Conservation (phyloP, 129 eudicot genomes). For the Centaurea solstitialis region DNA sequence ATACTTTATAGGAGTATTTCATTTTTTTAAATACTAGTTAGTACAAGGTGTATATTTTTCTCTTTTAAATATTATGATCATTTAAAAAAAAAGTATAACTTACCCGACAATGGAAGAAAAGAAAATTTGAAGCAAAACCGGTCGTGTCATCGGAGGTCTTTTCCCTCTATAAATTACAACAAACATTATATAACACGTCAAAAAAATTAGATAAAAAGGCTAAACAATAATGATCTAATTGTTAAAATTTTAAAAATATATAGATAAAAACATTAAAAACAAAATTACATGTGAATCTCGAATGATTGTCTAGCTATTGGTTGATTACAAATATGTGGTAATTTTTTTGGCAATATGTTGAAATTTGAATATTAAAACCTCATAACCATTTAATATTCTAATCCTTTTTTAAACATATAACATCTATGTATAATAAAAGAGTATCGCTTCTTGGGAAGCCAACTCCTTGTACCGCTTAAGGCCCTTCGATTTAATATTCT, state of each 20-base stretch:
- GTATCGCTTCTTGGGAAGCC: too few relatives aligned
- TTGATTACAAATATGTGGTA: not conserved
- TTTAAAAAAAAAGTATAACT: constrained; percentile 15
- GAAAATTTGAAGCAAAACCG: constrained; percentile 54
- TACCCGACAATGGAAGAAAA: constrained; percentile 70
- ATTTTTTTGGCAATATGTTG: not conserved
- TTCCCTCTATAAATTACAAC: constrained; percentile 43
- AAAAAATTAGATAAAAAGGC: too few relatives aligned
- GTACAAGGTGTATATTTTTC: too few relatives aligned
- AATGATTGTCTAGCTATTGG: too few relatives aligned
- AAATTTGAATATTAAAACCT: not conserved
- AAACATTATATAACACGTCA: not conserved
- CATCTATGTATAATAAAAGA: too few relatives aligned
- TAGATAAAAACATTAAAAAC: not conserved
- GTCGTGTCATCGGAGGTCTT: constrained; percentile 61
- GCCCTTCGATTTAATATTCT: not conserved
- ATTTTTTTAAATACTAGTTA: not conserved
- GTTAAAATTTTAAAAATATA: not conserved
- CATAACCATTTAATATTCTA: too few relatives aligned
- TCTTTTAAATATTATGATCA: not conserved
- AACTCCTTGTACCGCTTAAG: not conserved
- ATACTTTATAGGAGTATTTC: not conserved
- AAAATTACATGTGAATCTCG: not conserved
- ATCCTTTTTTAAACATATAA: too few relatives aligned
- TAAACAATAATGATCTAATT: not conserved